Evolutionary conservation across 2,329 filamentous ascomycete genomes (phyloP).

Genomic region (Trichoderma oligosporum): DNA sequence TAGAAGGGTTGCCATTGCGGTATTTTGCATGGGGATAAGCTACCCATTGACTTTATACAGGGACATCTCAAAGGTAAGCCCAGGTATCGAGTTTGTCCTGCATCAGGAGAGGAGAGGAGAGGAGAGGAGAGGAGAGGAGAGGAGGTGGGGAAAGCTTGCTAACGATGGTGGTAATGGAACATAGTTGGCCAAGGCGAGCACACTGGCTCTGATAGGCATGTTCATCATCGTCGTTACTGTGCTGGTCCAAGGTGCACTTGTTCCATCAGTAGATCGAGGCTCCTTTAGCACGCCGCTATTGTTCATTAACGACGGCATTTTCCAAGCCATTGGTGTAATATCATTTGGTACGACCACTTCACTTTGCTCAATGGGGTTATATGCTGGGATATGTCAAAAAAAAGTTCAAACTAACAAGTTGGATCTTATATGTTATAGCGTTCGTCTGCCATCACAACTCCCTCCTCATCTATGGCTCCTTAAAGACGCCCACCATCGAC

Average conservation of each 20-base stretch:
- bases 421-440: constrained; percentile 38
- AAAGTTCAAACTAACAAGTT: background rate
- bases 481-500: constrained; percentile 91
- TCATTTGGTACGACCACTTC: constrained; percentile 70
- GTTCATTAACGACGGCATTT: constrained; percentile 80
- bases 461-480: constrained; percentile 92
- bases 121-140: too few species aligned
- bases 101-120: too few species aligned
- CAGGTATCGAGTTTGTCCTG: too few species aligned
- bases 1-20: constrained; percentile 76
- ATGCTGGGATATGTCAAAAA: background rate
- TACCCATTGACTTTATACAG: constrained; percentile 90
- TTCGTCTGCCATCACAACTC: constrained; percentile 88
- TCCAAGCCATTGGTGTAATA: constrained; percentile 95
- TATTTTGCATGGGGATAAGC: constrained; percentile 81
- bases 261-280: constrained; percentile 68
- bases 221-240: constrained; percentile 82
- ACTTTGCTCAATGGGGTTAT: background rate
- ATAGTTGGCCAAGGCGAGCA: constrained; percentile 92
- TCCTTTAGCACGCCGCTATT: constrained; percentile 66
- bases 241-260: constrained; percentile 73
- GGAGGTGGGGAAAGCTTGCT: background rate
- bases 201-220: constrained; percentile 91
- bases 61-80: constrained; percentile 86
- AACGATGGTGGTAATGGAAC: constrained; percentile 15